Evolutionary conservation across 306 rosid genomes (phyloP).

Genomic region (Arachis hypogaea): DNA sequence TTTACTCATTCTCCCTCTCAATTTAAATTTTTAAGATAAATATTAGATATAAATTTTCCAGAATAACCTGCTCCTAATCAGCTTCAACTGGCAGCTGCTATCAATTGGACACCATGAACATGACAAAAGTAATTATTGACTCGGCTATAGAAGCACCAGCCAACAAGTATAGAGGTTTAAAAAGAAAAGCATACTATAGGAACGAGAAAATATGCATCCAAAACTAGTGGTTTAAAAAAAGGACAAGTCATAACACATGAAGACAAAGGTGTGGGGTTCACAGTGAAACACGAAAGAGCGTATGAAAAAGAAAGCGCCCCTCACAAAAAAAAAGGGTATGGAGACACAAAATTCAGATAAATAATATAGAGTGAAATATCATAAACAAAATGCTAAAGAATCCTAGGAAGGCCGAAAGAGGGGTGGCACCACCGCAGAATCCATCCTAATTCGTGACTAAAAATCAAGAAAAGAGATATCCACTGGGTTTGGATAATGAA

Average conservation of each 20-base stretch:
- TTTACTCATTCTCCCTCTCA: not conserved
- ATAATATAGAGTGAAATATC: not conserved
- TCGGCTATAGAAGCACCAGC: not conserved
- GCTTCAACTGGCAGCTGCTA: not conserved
- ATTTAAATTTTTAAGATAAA: not conserved
- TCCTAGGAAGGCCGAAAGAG: not conserved
- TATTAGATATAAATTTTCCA: not conserved
- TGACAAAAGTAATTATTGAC: not conserved
- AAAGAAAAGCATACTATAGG: not conserved
- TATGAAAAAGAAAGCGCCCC: not conserved
- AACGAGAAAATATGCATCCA: not conserved
- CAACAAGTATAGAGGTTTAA: not conserved
- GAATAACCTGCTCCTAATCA: not conserved
- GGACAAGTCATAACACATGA: not conserved
- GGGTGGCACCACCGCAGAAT: not conserved
- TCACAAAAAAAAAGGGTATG: not conserved
- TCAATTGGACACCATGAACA: not conserved
- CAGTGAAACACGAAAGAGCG: slow-evolving; percentile 25
- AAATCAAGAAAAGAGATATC: not conserved
- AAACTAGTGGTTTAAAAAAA: not conserved
- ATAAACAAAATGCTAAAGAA: not conserved
- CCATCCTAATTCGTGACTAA: slow-evolving; percentile 14
- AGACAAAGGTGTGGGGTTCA: slow-evolving; percentile 7
- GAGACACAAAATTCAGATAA: not conserved
- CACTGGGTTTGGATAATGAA: not conserved